Percentiles rank a stretch among this genome's conserved stretches.
Evolutionary conservation across 345 rosid genomes (phyloP).

Genomic region (Nasturtium officinale): DNA sequence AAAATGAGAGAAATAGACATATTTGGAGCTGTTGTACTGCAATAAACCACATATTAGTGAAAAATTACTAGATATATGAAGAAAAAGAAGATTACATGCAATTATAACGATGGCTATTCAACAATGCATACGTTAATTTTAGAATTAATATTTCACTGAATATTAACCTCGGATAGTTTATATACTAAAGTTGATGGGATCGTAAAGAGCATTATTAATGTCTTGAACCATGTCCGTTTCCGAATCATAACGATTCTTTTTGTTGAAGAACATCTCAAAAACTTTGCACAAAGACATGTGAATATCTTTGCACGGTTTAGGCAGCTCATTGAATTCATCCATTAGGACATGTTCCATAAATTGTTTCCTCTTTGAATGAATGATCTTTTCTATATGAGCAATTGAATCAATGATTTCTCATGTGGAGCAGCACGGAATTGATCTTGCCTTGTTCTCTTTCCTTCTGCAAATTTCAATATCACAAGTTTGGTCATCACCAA

Average conservation of each 20-base stretch:
- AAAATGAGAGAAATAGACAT: too few species aligned
- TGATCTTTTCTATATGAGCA: slow-evolving; percentile 35
- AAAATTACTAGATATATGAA: neutral
- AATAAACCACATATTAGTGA: neutral
- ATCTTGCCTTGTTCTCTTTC: slow-evolving; percentile 51
- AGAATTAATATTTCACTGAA: neutral
- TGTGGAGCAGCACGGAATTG: slow-evolving; percentile 49
- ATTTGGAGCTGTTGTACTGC: neutral
- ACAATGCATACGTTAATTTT: neutral
- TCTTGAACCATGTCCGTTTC: slow-evolving; percentile 46
- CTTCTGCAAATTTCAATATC: slow-evolving; percentile 39
- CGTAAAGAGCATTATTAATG: slow-evolving; percentile 56
- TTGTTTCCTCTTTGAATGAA: slow-evolving; percentile 45
- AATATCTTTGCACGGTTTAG: slow-evolving; percentile 47
- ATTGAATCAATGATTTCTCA: slow-evolving; percentile 48
- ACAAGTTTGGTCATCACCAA: slow-evolving; percentile 1
- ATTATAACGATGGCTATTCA: neutral
- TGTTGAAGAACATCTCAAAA: slow-evolving; percentile 54
- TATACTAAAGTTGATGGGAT: slow-evolving; percentile 38
- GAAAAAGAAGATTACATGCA: neutral
- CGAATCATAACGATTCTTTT: slow-evolving; percentile 52
- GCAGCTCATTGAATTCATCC: slow-evolving; percentile 39
- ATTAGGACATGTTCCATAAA: slow-evolving; percentile 46
- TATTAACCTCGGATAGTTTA: neutral
- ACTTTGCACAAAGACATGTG: slow-evolving; percentile 49